Conservation (phyloP, 1,284 basidiomycete genomes). For the Moesziomyces globuligerus region DNA sequence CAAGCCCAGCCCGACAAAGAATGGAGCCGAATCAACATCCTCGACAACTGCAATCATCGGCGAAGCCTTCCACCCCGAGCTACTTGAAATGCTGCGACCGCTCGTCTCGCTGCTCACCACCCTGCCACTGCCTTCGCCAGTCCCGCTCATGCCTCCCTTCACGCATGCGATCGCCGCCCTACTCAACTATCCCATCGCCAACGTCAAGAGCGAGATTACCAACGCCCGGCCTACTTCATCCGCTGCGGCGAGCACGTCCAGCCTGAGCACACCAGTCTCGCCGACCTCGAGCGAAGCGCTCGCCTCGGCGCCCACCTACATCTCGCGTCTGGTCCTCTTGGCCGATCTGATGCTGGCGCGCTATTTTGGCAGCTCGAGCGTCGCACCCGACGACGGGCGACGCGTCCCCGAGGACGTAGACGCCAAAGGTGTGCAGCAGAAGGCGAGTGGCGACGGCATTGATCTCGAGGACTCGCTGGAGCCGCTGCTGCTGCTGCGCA, state of each 20-base stretch:
- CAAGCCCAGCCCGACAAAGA: too few relatives aligned
- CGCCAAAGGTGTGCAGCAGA: conserved; percentile 20
- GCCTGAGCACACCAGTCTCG: conserved; percentile 22
- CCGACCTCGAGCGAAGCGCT: conserved; percentile 21
- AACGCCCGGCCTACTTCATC: background rate
- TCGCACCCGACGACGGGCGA: conserved; percentile 9
- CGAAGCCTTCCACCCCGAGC: conserved; percentile 39
- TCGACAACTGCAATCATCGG: conserved; percentile 22
- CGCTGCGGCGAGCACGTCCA: background rate
- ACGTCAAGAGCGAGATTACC: conserved; percentile 25
- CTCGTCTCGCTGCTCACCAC: conserved; percentile 40
- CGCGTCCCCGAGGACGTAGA: conserved; percentile 41
- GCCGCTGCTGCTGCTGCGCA: conserved; percentile 54
- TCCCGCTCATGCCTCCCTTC: conserved; percentile 50
- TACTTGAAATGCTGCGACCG: conserved; percentile 47
- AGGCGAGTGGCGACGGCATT: conserved; percentile 36
- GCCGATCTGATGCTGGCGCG: conserved; percentile 40
- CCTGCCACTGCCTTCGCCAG: conserved; percentile 21
- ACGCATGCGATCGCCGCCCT: conserved; percentile 59
- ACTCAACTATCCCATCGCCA: conserved; percentile 51
- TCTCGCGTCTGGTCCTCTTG: conserved; percentile 25
- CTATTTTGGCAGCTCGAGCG: conserved; percentile 17
- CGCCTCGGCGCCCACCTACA: conserved; percentile 16
- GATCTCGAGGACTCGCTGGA: conserved; percentile 52
- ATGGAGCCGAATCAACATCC: background rate